A percentile compares a stretch with the other conserved stretches of the same genome.
These are phyloP conservation scores for Russula brevipes DNA, from an alignment of 768 basidiomycete species.

Conservation along the genomic window DNA sequence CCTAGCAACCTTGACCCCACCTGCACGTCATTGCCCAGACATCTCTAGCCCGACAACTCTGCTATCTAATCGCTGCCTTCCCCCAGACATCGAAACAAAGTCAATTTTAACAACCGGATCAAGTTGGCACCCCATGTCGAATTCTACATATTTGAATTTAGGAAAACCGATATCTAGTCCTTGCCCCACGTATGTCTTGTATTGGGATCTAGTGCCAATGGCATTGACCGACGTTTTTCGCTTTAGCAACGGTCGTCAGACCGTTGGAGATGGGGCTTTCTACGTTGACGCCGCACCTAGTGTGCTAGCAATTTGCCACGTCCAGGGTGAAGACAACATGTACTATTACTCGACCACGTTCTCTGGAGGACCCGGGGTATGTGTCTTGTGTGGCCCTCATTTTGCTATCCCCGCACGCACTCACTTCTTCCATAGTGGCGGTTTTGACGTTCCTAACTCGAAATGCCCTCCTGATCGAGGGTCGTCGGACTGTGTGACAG, in stretches of 20 bases:
- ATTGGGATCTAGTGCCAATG: neutral
- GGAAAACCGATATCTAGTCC: slow-evolving; percentile 82
- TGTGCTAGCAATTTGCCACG: slow-evolving; percentile 80
- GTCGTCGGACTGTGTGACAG: slow-evolving; percentile 96
- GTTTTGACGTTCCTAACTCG: slow-evolving; percentile 84
- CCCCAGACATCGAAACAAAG: neutral
- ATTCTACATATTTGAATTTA: slow-evolving; percentile 64
- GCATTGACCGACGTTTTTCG: neutral
- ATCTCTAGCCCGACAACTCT: slow-evolving; percentile 1
- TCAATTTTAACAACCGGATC: slow-evolving; percentile 32
- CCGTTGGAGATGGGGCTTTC: slow-evolving; percentile 96
- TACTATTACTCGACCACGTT: slow-evolving; percentile 92
- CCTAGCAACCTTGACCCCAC: slow-evolving; percentile 1
- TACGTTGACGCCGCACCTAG: slow-evolving; percentile 64
- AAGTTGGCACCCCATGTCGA: slow-evolving; percentile 88
- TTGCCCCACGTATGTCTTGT: slow-evolving; percentile 76
- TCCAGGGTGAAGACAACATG: slow-evolving; percentile 74
- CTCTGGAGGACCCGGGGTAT: slow-evolving; percentile 88
- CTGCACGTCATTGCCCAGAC: slow-evolving; percentile 1
- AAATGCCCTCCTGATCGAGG: slow-evolving; percentile 97
- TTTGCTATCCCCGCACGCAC: neutral
- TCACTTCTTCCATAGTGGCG: slow-evolving; percentile 56
- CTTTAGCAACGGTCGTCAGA: slow-evolving; percentile 87
- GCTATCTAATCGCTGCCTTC: slow-evolving; percentile 2
- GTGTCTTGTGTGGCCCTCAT: neutral